Conservation (phyloP, 2,329 filamentous ascomycete species). For the Paramyrothecium roridum region DNA sequence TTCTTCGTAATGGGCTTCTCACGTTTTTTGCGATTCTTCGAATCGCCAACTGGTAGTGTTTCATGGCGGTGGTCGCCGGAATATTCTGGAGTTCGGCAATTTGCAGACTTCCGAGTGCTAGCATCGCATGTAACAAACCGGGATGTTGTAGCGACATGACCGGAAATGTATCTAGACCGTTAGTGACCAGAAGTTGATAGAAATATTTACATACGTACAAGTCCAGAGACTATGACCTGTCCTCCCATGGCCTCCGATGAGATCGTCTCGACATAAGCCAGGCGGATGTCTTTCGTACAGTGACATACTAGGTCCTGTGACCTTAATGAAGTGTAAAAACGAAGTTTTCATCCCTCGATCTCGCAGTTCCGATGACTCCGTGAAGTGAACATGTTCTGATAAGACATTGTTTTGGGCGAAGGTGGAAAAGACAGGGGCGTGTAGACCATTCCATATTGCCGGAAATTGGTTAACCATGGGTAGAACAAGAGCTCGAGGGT, state of each 20-base stretch:
- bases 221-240: constrained; percentile 65
- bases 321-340: constrained; percentile 89
- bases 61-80: constrained; percentile 75
- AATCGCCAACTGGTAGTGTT: constrained; percentile 87
- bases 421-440: constrained; percentile 46
- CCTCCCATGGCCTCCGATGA: constrained; percentile 59
- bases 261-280: constrained; percentile 58
- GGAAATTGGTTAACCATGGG: constrained; percentile 33
- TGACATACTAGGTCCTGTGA: constrained; percentile 82
- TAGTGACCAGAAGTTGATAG: constrained; percentile 9
- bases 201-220: constrained; percentile 40
- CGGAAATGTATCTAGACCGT: constrained; percentile 68
- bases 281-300: constrained; percentile 81
- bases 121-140: constrained; percentile 85
- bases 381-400: constrained; percentile 63
- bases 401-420: constrained; percentile 50
- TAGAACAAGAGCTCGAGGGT: constrained; percentile 29
- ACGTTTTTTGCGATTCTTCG: constrained; percentile 76
- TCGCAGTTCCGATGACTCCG: constrained; percentile 68
- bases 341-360: constrained; percentile 77
- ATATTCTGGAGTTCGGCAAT: constrained; percentile 77
- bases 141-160: constrained; percentile 79
- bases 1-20: constrained; percentile 63
- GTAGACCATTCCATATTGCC: constrained; percentile 31
- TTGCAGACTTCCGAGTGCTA: constrained; percentile 82